Evolutionary conservation across 108 stramenopile genomes (phyloP), one percentile per base, ranked within the genome.

Genomic region (Fragilariopsis cylindrus): DNA sequence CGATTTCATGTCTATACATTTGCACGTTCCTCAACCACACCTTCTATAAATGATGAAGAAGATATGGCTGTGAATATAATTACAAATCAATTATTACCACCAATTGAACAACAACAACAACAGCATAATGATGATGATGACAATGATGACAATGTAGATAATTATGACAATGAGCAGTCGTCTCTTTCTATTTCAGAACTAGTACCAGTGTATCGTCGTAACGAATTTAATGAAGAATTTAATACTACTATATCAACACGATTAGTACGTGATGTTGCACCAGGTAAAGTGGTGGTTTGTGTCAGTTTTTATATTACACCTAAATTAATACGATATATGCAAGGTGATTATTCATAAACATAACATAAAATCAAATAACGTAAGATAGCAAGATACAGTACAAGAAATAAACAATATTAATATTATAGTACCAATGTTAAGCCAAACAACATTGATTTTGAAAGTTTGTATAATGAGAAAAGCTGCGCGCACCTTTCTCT

Each of bases 251-350:
- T 95, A 18, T 39, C 78, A 21, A 89, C 88, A 9, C 82, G 92
- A 57, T 76, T 86, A 53, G 84, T 95, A 16, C 78, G 94, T 49
- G 94, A 95, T 82, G 92, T 91, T 5, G 92, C 92, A 40, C 94
- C 94, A 3, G 89, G 90, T 52, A 95, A 95, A 77, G 72, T 89
- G 42, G 92, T 95, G 1, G 79, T 92, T 55, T 95, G 94, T 57
- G 94, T 95, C 48, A 90, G 85, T 73, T 95, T 95, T 65, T 76
- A 69, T n/a, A 81, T 84, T 6, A 91, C 91, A 15, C 69, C 86
- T 7, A 70, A 77, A 54, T 72, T 94, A 49, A 77, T 94, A 16
- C 70, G 85, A 52, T 71, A 80, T 16, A 92, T 94, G 88, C 93
- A 94, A 66, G 90, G 92, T 13, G 88, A 91, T 66, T 93, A 79